Evolutionary conservation across 805 yeast species (phyloP), one percentile per base, ranked within the genome.

Genomic region (Barnettozyma wickerhamii): DNA sequence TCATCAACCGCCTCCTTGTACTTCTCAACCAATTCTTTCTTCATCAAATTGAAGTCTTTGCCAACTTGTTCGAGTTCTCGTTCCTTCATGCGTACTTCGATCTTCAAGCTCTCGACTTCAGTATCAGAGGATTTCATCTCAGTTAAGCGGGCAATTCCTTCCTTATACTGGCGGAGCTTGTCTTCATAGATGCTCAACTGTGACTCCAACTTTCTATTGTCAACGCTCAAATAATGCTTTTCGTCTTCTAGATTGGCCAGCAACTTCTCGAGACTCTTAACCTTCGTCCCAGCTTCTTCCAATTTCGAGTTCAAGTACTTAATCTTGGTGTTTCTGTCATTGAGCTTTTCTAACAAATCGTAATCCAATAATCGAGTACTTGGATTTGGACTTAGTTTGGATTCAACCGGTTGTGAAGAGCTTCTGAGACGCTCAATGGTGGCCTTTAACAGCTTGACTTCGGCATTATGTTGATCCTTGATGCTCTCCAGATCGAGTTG

Each of bases 401-500:
- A 20, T 27, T 19, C 9, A 30, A 7, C 13, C 7, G n/a, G 19
- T 9, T 5, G 24, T 3, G n/a, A 23, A n/a, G 20, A 21, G 9
- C 30, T 33, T 20, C 30, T 32, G 15, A 55, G 37, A 5, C 34
- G 40, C 7, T 49, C 45, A n/a, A 55, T 47, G 1, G 41, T 28
- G 10, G 57, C 58, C 45, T 65, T 62, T 45, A 61, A 61, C 21
- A 55, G 51, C n/a, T 55, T 56, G 14, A 63, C 43, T 43, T 72
- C 70, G 26, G 55, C 49, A 37, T 65, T 65, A 40, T 64, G 55
- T 20, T 62, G 67, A 7, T 59, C 60, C 42, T 61, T 63, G 31
- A 65, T 33, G 17, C 59, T 59, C 12, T 64, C 66, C 31, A 64
- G 55, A 20, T 75, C 79, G 18, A 59, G 50, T 40, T 62, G 62